Evolutionary conservation across 352 stramenopile species (phyloP).

Genomic region (Phytophthora nicotianae): DNA sequence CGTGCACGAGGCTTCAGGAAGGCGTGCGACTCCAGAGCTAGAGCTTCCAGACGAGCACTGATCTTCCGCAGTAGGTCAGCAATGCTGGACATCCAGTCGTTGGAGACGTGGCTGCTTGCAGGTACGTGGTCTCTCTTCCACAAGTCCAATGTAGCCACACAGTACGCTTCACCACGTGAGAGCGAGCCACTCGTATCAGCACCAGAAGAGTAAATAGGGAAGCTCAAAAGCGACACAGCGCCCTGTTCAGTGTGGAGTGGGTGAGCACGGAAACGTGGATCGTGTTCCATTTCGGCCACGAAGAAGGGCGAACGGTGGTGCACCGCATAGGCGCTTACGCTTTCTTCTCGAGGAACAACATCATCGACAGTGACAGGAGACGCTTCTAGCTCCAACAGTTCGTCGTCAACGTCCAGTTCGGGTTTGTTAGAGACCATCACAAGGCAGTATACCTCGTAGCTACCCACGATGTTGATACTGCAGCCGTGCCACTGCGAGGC

Average conservation of each 20-base stretch:
- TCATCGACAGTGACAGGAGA: conserved; percentile 60
- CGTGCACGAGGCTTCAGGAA: conserved; percentile 46
- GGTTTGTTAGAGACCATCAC: conserved; percentile 49
- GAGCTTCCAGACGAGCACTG: conserved; percentile 50
- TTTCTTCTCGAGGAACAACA: conserved; percentile 64
- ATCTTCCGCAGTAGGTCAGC: conserved; percentile 45
- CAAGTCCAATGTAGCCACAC: conserved; percentile 74
- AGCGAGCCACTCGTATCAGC: conserved; percentile 18
- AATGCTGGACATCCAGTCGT: conserved; percentile 57
- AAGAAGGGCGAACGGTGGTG: conserved; percentile 75
- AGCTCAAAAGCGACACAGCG: conserved; percentile 66
- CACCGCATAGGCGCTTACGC: conserved; percentile 69
- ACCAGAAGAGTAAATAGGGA: conserved; percentile 64
- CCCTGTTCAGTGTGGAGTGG: conserved; percentile 67
- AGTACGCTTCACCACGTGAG: conserved; percentile 28
- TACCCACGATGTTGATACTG: conserved; percentile 68
- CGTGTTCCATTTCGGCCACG: conserved; percentile 59
- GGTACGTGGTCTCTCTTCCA: conserved; percentile 61
- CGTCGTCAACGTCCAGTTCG: conserved; percentile 36
- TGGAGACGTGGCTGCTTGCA: conserved; percentile 65
- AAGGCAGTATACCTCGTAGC: conserved; percentile 70
- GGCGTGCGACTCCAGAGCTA: conserved; percentile 48
- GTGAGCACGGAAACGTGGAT: conserved; percentile 71
- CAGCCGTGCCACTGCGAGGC: conserved; percentile 71
- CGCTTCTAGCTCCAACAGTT: conserved; percentile 31